Conservation (phyloP, 768 basidiomycete species). For the Strobilomyces confusus region DNA sequence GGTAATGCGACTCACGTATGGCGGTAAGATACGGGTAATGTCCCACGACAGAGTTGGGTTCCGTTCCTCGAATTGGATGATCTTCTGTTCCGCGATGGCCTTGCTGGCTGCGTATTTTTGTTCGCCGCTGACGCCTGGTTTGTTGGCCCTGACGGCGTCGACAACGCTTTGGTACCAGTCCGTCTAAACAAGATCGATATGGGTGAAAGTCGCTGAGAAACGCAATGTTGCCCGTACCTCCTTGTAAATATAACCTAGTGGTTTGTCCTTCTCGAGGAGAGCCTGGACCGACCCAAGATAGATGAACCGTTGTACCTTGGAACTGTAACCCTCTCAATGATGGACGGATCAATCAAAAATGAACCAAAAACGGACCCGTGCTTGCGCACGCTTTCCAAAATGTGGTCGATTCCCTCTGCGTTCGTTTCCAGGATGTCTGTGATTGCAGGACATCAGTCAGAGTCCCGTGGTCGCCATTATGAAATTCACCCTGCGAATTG, state of each 20-base stretch:
- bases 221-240: background rate
- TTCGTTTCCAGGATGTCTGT: background rate
- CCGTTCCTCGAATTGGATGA: background rate
- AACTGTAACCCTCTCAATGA: background rate
- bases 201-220: background rate
- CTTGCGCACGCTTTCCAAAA: background rate
- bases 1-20: background rate
- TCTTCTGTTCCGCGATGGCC: background rate
- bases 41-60: background rate
- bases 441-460: background rate
- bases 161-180: background rate
- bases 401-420: background rate
- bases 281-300: conserved; percentile 1
- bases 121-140: background rate
- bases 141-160: background rate
- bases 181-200: background rate
- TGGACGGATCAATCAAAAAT: background rate
- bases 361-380: background rate
- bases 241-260: background rate
- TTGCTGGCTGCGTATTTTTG: background rate
- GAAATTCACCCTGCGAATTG: background rate
- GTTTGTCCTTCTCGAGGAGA: background rate
- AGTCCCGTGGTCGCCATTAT: background rate
- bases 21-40: background rate
- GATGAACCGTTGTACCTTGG: background rate